phyloP scores from a whole-genome alignment of 495 filamentous ascomycete genomes.

The Hypoxylon perforatum region DNA sequence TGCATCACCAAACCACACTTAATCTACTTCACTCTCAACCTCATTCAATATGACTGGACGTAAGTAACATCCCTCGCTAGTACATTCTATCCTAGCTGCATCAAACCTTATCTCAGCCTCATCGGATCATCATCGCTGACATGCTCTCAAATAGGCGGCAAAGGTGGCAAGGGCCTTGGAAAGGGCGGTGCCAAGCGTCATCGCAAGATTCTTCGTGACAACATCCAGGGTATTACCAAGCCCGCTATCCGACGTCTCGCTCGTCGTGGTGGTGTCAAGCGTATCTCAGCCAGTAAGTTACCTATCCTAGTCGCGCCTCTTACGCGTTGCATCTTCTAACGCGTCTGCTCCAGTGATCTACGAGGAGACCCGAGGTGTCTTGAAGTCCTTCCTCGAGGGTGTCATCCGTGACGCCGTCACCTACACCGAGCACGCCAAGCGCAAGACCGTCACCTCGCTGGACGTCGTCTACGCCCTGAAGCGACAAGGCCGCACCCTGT shows the following conservation, averaged over 20 bases:
- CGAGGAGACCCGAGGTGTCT: slow-evolving; percentile 99
- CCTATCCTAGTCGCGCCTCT: slow-evolving; percentile 74
- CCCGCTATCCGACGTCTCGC: slow-evolving; percentile 99
- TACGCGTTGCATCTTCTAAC: slow-evolving; percentile 61
- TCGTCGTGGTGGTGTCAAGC: slow-evolving; percentile 99
- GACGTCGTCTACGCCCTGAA: slow-evolving; percentile 96
- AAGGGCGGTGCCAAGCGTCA: slow-evolving; percentile 90
- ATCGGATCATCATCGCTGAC: slow-evolving; percentile 39
- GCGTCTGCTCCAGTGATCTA: slow-evolving; percentile 81
- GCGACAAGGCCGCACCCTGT: slow-evolving; percentile 83
- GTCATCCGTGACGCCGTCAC: slow-evolving; percentile 99
- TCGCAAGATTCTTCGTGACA: slow-evolving; percentile 99
- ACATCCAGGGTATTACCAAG: slow-evolving; percentile 99
- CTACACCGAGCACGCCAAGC: slow-evolving; percentile 97
- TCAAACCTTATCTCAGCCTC: slow-evolving; percentile 37
- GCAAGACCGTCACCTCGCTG: slow-evolving; percentile 95
- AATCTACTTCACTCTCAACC: slow-evolving; percentile 45
- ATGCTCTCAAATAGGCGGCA: slow-evolving; percentile 72
- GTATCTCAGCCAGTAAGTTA: slow-evolving; percentile 94
- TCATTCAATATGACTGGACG: slow-evolving; percentile 90
- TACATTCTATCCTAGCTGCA: slow-evolving; percentile 32
- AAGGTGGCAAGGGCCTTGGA: slow-evolving; percentile 97
- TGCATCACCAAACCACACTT: slow-evolving; percentile 44
- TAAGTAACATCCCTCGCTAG: slow-evolving; percentile 67
- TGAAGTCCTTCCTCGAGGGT: slow-evolving; percentile 99